Evolutionary conservation across 2,329 filamentous ascomycete genomes (phyloP).

Genomic region (Pseudogymnoascus sp.): DNA sequence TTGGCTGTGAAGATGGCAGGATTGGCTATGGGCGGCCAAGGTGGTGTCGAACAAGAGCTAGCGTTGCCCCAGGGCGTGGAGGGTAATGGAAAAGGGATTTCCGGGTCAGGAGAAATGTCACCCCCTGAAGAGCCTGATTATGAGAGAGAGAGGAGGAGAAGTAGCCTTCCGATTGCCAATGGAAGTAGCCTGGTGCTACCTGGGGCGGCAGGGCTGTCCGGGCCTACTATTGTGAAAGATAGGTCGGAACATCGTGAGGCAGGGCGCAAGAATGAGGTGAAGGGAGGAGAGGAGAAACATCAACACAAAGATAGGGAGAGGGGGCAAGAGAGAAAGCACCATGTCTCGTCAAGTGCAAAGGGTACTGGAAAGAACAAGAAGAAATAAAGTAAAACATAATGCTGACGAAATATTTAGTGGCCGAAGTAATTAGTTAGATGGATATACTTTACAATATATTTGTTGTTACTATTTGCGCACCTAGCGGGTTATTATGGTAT

Average conservation of each 20-base stretch:
- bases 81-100: neutral
- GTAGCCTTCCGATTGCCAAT: neutral
- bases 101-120: neutral
- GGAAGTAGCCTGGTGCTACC: neutral
- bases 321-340: neutral
- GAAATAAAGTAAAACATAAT: neutral
- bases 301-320: neutral
- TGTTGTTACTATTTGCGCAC: neutral
- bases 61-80: neutral
- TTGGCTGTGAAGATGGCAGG: neutral
- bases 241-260: neutral
- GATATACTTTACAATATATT: conserved; percentile 1
- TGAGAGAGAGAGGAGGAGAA: conserved; percentile 1
- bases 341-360: neutral
- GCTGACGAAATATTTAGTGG: conserved; percentile 2
- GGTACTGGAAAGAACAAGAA: conserved; percentile 3
- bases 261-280: neutral
- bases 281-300: neutral
- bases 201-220: neutral
- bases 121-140: neutral
- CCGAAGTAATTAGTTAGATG: neutral
- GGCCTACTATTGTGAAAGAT: neutral
- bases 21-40: neutral
- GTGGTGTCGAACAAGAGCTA: neutral
- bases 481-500: neutral